Percentiles rank a stretch among this genome's conserved stretches.
These are phyloP conservation scores for Suillus plorans DNA, from an alignment of 768 basidiomycete species.

Conservation along the genomic window DNA sequence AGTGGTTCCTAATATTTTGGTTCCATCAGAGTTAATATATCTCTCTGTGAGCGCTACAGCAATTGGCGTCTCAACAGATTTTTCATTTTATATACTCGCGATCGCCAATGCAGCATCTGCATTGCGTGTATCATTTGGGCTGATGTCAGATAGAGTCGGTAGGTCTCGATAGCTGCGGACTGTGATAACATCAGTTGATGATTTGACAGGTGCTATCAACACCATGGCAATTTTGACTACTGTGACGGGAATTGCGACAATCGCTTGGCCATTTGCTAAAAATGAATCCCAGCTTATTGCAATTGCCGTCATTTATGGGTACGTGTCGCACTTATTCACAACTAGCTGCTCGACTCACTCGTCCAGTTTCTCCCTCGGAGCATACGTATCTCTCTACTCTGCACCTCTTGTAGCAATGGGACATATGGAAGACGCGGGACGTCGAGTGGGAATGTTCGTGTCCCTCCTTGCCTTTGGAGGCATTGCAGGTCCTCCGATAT, in stretches of 20 bases:
- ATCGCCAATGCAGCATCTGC: conserved; percentile 68
- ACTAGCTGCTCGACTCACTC: neutral
- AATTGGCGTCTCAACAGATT: conserved; percentile 46
- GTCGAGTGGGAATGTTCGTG: conserved; percentile 63
- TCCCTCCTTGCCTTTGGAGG: conserved; percentile 64
- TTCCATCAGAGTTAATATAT: conserved; percentile 58
- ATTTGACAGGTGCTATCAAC: conserved; percentile 57
- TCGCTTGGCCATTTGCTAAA: conserved; percentile 66
- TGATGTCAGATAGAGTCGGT: conserved; percentile 58
- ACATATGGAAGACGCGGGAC: conserved; percentile 51
- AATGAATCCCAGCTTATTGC: conserved; percentile 45
- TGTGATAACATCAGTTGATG: neutral
- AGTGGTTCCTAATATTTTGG: conserved; percentile 11
- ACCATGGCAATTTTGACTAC: conserved; percentile 64
- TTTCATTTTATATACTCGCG: conserved; percentile 65
- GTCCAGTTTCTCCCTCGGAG: conserved; percentile 57
- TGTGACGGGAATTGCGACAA: conserved; percentile 57
- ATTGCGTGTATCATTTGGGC: conserved; percentile 53
- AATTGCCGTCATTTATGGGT: conserved; percentile 68
- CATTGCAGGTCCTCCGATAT: conserved; percentile 69
- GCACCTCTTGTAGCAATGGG: conserved; percentile 62
- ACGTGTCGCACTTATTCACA: conserved; percentile 15
- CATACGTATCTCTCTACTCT: conserved; percentile 54
- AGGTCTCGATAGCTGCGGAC: conserved; percentile 6
- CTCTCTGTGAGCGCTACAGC: conserved; percentile 56